A percentile compares a stretch with the other conserved stretches of the same genome.
Conservation (phyloP, 768 basidiomycete genomes). For the Kwoniella heveanensis region DNA sequence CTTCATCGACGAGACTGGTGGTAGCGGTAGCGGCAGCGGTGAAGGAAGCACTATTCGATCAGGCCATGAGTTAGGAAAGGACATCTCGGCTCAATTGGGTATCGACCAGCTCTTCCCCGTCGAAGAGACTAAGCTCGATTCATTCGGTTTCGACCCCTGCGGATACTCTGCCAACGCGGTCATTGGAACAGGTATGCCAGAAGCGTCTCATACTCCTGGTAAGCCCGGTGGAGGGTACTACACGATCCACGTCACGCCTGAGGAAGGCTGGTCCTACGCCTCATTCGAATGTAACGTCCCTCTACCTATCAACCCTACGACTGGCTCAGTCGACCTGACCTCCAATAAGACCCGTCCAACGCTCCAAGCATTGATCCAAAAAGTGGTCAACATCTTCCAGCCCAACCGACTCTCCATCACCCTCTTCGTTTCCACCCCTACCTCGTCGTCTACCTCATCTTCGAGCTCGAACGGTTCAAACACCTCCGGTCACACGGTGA, state of each 20-base stretch:
- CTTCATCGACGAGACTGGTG: constrained; percentile 38
- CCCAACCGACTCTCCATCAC: constrained; percentile 83
- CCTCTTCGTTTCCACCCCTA: constrained; percentile 71
- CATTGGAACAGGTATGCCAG: constrained; percentile 62
- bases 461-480: not conserved
- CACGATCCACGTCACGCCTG: constrained; percentile 97
- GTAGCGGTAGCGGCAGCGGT: not conserved
- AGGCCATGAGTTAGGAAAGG: constrained; percentile 61
- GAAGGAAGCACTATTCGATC: constrained; percentile 19
- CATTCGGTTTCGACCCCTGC: constrained; percentile 91
- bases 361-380: constrained; percentile 75
- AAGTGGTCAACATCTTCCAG: constrained; percentile 90
- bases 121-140: constrained; percentile 79
- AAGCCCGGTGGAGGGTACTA: constrained; percentile 81
- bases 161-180: constrained; percentile 96
- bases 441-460: not conserved
- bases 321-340: not conserved
- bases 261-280: constrained; percentile 97
- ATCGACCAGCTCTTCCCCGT: constrained; percentile 80
- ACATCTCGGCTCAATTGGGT: constrained; percentile 71
- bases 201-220: constrained; percentile 9
- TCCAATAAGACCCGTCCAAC: constrained; percentile 62
- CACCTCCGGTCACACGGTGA: constrained; percentile 20
- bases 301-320: constrained; percentile 44
- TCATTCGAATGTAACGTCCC: constrained; percentile 99